Evolutionary conservation across 1,139 yeast genomes (phyloP).

Genomic region (Pichia sp.): DNA sequence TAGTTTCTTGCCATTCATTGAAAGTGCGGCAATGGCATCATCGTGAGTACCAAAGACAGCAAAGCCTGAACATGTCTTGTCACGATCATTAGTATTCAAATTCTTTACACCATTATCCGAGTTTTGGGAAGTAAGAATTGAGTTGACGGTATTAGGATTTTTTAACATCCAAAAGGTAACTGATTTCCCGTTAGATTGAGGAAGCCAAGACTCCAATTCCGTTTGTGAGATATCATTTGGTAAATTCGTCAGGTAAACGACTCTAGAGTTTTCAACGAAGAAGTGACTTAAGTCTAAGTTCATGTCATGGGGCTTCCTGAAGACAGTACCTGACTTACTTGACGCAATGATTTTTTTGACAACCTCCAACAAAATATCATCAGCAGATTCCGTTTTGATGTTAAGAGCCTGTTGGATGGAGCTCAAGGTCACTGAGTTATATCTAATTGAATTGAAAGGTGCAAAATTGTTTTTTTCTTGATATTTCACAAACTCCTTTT

Average conservation of each 20-base stretch:
- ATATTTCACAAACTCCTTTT: slow-evolving; percentile 68
- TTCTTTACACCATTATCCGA: too few relatives aligned
- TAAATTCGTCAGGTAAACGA: slow-evolving; percentile 69
- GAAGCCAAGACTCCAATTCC: slow-evolving; percentile 87
- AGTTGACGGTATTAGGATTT: slow-evolving; percentile 31
- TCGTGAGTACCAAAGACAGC: slow-evolving; percentile 81
- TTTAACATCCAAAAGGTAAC: slow-evolving; percentile 86
- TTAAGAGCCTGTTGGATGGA: slow-evolving; percentile 4
- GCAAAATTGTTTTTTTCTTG: slow-evolving; percentile 32
- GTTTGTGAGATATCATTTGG: slow-evolving; percentile 86
- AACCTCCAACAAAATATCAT: slow-evolving; percentile 31
- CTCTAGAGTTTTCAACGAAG: slow-evolving; percentile 64
- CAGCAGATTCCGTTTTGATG: slow-evolving; percentile 24
- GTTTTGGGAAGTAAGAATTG: slow-evolving; percentile 1
- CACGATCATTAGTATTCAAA: too few relatives aligned
- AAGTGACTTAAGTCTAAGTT: slow-evolving; percentile 65
- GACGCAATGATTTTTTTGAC: slow-evolving; percentile 37
- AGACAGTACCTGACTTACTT: slow-evolving; percentile 23
- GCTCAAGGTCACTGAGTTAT: slow-evolving; percentile 26
- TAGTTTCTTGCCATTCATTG: slow-evolving; percentile 72
- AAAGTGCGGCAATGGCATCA: slow-evolving; percentile 71
- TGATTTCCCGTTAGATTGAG: slow-evolving; percentile 80
- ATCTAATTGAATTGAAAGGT: slow-evolving; percentile 8
- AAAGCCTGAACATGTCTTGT: slow-evolving; percentile 51
- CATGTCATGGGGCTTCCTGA: slow-evolving; percentile 69